Percentiles rank a stretch among this genome's conserved stretches.
Conservation (phyloP, 1,139 yeast genomes). For the Candida sp. region DNA sequence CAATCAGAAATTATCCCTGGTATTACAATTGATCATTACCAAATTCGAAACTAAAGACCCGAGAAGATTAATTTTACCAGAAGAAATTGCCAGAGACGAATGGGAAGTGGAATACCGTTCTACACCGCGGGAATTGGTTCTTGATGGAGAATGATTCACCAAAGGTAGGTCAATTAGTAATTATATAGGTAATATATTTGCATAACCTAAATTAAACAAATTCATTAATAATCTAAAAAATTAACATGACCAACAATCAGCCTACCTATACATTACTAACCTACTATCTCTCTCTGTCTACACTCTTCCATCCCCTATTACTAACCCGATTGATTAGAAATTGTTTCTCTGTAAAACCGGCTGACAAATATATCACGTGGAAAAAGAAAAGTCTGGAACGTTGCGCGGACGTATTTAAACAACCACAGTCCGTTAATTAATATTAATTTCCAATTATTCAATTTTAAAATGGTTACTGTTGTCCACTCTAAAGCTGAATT, state of each 20-base stretch:
- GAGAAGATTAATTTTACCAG: conserved; percentile 9
- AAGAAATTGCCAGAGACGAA: conserved; percentile 10
- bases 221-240: too few species aligned
- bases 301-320: conserved; percentile 1
- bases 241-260: too few species aligned
- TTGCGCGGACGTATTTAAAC: conserved; percentile 1
- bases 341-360: conserved; percentile 1
- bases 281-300: too few species aligned
- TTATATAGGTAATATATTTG: too few species aligned
- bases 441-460: too few species aligned
- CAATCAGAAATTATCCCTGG: conserved; percentile 1
- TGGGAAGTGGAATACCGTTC: conserved; percentile 13
- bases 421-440: too few species aligned
- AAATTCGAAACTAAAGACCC: conserved; percentile 6
- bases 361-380: conserved; percentile 7
- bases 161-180: too few species aligned
- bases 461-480: conserved; percentile 32
- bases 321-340: neutral
- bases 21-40: conserved; percentile 4
- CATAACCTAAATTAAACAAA: too few species aligned
- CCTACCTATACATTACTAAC: too few species aligned
- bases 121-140: conserved; percentile 6
- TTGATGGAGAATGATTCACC: conserved; percentile 1
- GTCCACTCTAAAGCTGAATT: conserved; percentile 57
- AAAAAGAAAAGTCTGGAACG: conserved; percentile 4